Conservation (phyloP, 139 green algal species). For the Volvox reticuliferus region DNA sequence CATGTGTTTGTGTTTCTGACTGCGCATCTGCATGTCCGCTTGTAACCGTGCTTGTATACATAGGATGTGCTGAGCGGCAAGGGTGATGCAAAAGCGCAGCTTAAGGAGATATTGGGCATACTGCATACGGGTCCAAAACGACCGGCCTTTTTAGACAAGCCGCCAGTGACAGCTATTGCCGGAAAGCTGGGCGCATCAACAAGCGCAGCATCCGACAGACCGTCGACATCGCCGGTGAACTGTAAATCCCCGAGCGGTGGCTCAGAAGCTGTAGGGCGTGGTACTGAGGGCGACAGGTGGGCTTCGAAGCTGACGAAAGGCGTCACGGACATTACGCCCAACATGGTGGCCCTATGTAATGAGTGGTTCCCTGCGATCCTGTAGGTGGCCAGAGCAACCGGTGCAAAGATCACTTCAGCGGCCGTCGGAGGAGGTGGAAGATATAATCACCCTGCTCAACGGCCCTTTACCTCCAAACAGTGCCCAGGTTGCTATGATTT, state of each 20-base stretch:
- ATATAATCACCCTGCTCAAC: slow-evolving; percentile 43
- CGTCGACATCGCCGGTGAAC: background rate
- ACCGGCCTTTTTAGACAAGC: slow-evolving; percentile 42
- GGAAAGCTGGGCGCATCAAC: background rate
- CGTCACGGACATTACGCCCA: background rate
- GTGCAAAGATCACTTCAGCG: background rate
- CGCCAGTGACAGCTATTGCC: slow-evolving; percentile 4
- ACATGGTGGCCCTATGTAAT: too few relatives aligned
- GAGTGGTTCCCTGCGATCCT: background rate
- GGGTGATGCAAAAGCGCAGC: slow-evolving; percentile 39
- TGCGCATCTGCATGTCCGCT: background rate
- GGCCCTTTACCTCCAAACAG: too few relatives aligned
- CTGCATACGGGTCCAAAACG: slow-evolving; percentile 42
- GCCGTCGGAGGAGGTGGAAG: slow-evolving; percentile 41
- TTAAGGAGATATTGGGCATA: slow-evolving; percentile 50
- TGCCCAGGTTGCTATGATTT: background rate
- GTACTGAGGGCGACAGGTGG: background rate
- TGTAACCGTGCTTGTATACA: background rate
- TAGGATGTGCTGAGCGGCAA: slow-evolving; percentile 48
- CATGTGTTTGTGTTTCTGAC: background rate
- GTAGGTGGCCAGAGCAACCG: background rate
- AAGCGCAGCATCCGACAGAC: background rate
- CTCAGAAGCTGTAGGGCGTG: background rate
- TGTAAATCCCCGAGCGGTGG: background rate
- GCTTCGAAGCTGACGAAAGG: background rate